Percentiles rank a stretch among this genome's conserved stretches.
These are phyloP conservation scores for Hypoxylon sp. DNA, from an alignment of 2,329 filamentous ascomycete genomes.

Conservation along the genomic window DNA sequence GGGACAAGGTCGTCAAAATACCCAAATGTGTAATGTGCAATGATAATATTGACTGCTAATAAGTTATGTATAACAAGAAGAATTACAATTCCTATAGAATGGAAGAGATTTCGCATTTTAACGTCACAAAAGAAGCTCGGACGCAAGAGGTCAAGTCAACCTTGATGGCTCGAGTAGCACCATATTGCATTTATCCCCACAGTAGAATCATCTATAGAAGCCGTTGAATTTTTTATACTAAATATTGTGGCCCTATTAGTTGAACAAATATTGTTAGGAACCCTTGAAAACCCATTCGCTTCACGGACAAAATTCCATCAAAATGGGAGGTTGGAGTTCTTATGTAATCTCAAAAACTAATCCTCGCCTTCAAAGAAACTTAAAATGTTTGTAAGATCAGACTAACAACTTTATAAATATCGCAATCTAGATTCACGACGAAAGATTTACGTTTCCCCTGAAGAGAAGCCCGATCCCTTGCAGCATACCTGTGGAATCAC, in stretches of 20 bases:
- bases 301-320: not conserved
- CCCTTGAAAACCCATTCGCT: not conserved
- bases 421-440: not conserved
- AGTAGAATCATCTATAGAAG: not conserved
- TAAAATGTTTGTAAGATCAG: not conserved
- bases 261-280: not conserved
- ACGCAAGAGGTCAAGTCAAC: not conserved
- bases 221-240: not conserved
- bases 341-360: not conserved
- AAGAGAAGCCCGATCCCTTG: not conserved
- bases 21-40: not conserved
- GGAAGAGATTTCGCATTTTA: not conserved
- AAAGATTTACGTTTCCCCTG: too few species aligned
- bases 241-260: not conserved
- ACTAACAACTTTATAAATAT: not conserved
- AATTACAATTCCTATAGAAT: not conserved
- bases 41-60: not conserved
- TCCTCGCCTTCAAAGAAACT: not conserved
- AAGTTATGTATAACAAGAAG: not conserved
- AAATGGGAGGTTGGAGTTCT: too few species aligned
- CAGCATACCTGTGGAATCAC: not conserved
- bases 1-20: not conserved
- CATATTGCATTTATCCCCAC: not conserved
- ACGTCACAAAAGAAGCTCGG: not conserved
- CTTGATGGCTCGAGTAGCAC: not conserved